Evolutionary conservation across 768 basidiomycete genomes (phyloP).

Genomic region (Lentinula sp.): DNA sequence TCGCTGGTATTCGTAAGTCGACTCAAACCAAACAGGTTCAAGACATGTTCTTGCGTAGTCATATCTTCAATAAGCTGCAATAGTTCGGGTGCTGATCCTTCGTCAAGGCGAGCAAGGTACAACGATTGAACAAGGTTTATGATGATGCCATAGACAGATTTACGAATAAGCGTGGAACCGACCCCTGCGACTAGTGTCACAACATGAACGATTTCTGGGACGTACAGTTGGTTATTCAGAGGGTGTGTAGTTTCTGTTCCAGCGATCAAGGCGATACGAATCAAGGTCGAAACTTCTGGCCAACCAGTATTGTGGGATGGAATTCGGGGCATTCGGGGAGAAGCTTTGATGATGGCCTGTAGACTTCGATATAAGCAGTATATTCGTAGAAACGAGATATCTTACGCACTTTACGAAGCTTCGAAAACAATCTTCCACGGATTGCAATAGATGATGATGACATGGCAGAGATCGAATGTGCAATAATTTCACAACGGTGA

Average conservation of each 20-base stretch:
- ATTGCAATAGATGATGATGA: constrained; percentile 67
- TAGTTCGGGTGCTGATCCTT: constrained; percentile 55
- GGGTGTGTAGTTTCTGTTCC: constrained; percentile 51
- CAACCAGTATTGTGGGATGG: constrained; percentile 70
- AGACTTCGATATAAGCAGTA: neutral
- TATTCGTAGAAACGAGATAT: neutral
- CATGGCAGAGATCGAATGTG: constrained; percentile 66
- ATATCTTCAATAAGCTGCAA: constrained; percentile 58
- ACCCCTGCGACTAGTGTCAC: constrained; percentile 72
- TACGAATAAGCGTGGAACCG: constrained; percentile 69
- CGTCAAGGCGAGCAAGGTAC: constrained; percentile 53
- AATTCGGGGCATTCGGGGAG: constrained; percentile 53
- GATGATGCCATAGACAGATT: constrained; percentile 75
- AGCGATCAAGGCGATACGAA: constrained; percentile 69
- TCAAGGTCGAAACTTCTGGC: constrained; percentile 76
- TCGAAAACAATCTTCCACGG: constrained; percentile 71
- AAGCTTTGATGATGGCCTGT: constrained; percentile 70
- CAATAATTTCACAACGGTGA: constrained; percentile 66
- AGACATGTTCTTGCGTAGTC: constrained; percentile 45
- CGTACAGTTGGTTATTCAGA: constrained; percentile 67
- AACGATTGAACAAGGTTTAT: constrained; percentile 80
- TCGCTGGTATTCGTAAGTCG: constrained; percentile 65
- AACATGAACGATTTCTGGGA: constrained; percentile 79
- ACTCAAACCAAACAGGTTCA: constrained; percentile 69
- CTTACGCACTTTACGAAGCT: constrained; percentile 58